A percentile compares a stretch with the other conserved stretches of the same genome.
phyloP scores from a whole-genome alignment of 306 rosid species.

The Styphnolobium japonicum region DNA sequence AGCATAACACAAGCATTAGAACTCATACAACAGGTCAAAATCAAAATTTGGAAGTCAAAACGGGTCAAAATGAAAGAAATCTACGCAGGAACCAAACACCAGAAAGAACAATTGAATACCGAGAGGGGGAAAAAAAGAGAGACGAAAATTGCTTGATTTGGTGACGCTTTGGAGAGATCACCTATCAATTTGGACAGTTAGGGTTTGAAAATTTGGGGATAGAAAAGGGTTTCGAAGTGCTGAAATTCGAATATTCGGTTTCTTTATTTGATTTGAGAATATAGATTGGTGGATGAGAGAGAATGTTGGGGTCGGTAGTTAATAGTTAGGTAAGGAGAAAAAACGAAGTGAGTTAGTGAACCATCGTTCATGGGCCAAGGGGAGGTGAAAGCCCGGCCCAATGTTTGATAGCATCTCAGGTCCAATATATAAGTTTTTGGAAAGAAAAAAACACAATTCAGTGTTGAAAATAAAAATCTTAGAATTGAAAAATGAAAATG shows the following conservation, averaged over 20 bases:
- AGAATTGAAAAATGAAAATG: no score
- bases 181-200: neutral
- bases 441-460: no score
- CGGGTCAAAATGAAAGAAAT: constrained; percentile 1
- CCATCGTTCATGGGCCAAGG: no score
- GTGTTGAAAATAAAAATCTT: no score
- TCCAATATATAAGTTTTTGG: no score
- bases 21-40: neutral
- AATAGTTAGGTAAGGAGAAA: neutral
- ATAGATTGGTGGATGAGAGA: constrained; percentile 9
- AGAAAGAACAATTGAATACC: constrained; percentile 18
- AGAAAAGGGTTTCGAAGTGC: constrained; percentile 8
- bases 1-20: neutral
- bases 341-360: no score
- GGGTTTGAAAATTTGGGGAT: constrained; percentile 32
- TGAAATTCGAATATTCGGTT: constrained; percentile 49
- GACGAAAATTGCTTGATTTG: neutral
- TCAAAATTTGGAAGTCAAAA: neutral
- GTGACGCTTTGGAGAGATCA: neutral
- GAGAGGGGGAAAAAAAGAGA: neutral
- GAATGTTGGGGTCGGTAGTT: neutral
- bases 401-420: no score
- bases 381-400: no score
- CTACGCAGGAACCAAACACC: neutral
- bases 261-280: neutral